phyloP scores from a whole-genome alignment of 164 flowering plant species.

The Buxus sempervirens region DNA sequence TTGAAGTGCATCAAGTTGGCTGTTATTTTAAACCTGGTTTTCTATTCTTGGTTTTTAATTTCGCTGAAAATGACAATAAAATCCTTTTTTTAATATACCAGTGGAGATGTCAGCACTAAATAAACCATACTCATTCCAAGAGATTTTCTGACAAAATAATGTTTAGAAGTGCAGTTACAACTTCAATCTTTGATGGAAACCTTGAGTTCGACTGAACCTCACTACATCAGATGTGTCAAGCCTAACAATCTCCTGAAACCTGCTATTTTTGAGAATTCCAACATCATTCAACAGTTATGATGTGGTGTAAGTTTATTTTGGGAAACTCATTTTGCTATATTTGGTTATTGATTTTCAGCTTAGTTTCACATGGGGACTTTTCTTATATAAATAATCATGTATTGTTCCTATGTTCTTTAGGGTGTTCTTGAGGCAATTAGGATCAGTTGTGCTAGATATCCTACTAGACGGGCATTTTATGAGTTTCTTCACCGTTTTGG shows the following conservation, averaged over 20 bases:
- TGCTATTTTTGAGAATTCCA: conserved; percentile 86
- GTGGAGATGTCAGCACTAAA: background rate
- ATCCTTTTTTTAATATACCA: background rate
- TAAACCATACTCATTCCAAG: background rate
- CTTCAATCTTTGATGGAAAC: conserved; percentile 99
- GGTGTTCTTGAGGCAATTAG: conserved; percentile 99
- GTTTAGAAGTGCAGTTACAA: conserved; percentile 66
- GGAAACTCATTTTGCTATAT: background rate
- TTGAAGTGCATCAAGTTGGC: background rate
- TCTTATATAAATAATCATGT: background rate
- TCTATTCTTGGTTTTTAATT: no score
- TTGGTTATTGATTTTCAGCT: background rate
- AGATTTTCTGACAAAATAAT: background rate
- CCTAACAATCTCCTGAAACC: conserved; percentile 96
- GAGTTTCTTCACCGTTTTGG: conserved; percentile 95
- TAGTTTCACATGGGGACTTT: background rate
- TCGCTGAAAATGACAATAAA: background rate
- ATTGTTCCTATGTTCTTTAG: conserved; percentile 19
- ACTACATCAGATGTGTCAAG: conserved; percentile 98
- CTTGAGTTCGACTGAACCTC: conserved; percentile 90
- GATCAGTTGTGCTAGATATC: conserved; percentile 99
- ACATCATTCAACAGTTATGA: conserved; percentile 86
- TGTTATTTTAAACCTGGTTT: background rate
- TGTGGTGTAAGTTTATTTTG: conserved; percentile 83
- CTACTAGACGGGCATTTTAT: conserved; percentile 91